phyloP scores from a whole-genome alignment of 768 basidiomycete genomes.

The Suillus placidus region DNA sequence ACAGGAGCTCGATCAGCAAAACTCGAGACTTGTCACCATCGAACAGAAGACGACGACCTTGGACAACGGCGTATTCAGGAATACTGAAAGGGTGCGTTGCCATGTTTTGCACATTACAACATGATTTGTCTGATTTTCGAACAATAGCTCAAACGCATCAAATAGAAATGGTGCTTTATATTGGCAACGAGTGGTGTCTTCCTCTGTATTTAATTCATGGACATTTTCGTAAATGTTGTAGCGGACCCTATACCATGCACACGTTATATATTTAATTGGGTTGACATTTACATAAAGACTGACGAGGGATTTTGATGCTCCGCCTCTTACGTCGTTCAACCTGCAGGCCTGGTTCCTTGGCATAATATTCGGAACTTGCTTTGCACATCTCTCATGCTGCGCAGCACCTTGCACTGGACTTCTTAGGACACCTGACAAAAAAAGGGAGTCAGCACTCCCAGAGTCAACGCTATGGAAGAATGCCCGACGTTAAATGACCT shows the following conservation, averaged over 20 bases:
- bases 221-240: not conserved
- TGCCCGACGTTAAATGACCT: slow-evolving; percentile 12
- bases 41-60: slow-evolving; percentile 75
- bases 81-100: slow-evolving; percentile 74
- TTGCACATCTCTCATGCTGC: slow-evolving; percentile 3
- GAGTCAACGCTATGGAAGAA: slow-evolving; percentile 10
- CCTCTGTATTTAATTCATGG: slow-evolving; percentile 5
- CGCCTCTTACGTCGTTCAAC: not conserved
- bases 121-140: slow-evolving; percentile 16
- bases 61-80: slow-evolving; percentile 75
- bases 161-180: slow-evolving; percentile 33
- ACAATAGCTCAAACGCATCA: slow-evolving; percentile 61
- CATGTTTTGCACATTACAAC: slow-evolving; percentile 1
- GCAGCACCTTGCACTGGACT: not conserved
- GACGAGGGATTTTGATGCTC: slow-evolving; percentile 1
- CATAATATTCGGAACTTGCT: slow-evolving; percentile 5
- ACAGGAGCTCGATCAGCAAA: slow-evolving; percentile 88
- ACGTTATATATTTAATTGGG: not conserved
- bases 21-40: slow-evolving; percentile 73
- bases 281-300: slow-evolving; percentile 3
- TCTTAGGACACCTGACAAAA: not conserved
- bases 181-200: not conserved
- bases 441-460: not conserved
- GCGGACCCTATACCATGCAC: not conserved
- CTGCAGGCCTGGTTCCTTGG: slow-evolving; percentile 1